A percentile compares a stretch with the other conserved stretches of the same genome.
phyloP scores from a whole-genome alignment of 2,329 filamentous ascomycete genomes.

The Aureobasidium sp. region DNA sequence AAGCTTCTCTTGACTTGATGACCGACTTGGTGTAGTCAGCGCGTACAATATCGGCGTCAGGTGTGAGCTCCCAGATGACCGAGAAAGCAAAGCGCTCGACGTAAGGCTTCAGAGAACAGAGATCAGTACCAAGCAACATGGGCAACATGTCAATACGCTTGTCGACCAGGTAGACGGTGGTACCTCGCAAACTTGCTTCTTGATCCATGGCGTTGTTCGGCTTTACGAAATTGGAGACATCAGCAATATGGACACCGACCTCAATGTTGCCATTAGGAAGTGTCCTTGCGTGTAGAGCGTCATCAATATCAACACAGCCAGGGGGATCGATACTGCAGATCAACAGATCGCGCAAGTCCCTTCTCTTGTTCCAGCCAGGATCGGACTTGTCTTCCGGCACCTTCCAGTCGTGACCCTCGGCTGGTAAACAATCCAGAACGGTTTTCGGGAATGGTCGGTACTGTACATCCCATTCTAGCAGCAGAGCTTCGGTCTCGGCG shows the following conservation, averaged over 20 bases:
- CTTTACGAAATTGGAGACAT: conserved; percentile 98
- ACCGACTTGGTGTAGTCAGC: conserved; percentile 95
- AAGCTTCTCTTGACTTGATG: conserved; percentile 91
- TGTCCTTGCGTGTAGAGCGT: conserved; percentile 79
- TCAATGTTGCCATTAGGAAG: conserved; percentile 91
- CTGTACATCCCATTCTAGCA: conserved; percentile 95
- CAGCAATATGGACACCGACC: conserved; percentile 95
- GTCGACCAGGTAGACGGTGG: conserved; percentile 94
- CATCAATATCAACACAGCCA: conserved; percentile 96
- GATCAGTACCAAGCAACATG: conserved; percentile 86
- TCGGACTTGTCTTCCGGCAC: conserved; percentile 74
- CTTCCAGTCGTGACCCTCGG: conserved; percentile 88
- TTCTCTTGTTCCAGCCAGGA: conserved; percentile 76
- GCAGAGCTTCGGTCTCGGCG: conserved; percentile 90
- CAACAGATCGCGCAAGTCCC: conserved; percentile 74
- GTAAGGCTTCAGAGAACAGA: conserved; percentile 94
- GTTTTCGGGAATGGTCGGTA: conserved; percentile 96
- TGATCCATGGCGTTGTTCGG: conserved; percentile 95
- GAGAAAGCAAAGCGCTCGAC: conserved; percentile 64
- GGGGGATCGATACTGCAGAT: conserved; percentile 97
- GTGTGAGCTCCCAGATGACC: conserved; percentile 68
- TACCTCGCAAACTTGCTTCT: conserved; percentile 88
- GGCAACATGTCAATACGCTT: conserved; percentile 99
- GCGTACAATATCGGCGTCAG: conserved; percentile 74
- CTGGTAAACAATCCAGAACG: conserved; percentile 84